Percentiles rank a stretch among this genome's conserved stretches.
These are phyloP conservation scores for Entomortierella beljakovae DNA, from an alignment of 192 early-diverging fungal species.

Conservation along the genomic window DNA sequence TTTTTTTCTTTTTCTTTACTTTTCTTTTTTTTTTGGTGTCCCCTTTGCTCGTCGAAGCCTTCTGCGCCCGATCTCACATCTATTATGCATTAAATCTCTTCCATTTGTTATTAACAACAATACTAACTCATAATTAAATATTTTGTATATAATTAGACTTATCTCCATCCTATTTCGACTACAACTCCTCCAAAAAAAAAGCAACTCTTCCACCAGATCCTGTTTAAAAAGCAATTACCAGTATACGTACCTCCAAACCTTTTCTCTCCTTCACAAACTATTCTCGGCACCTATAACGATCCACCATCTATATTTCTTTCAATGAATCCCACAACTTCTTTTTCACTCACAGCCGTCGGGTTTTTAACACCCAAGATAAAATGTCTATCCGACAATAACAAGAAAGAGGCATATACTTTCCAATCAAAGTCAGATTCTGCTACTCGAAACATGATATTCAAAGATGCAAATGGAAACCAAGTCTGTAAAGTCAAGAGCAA, in stretches of 20 bases:
- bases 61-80: background rate
- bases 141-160: constrained; percentile 3
- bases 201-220: constrained; percentile 7
- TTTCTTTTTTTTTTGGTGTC: too few relatives aligned
- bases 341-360: constrained; percentile 35
- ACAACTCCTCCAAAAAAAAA: background rate
- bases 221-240: constrained; percentile 22
- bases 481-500: constrained; percentile 55
- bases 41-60: background rate
- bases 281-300: constrained; percentile 23
- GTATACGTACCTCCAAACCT: constrained; percentile 22
- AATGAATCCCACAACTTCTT: constrained; percentile 32
- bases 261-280: constrained; percentile 16
- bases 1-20: too few relatives aligned
- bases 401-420: constrained; percentile 49
- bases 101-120: constrained; percentile 6
- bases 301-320: constrained; percentile 16
- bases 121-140: background rate
- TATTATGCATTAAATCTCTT: background rate
- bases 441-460: constrained; percentile 37
- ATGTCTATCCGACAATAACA: constrained; percentile 40
- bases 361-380: constrained; percentile 50
- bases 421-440: constrained; percentile 38
- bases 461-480: constrained; percentile 30
- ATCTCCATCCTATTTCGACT: constrained; percentile 22